phyloP scores from a whole-genome alignment of 495 filamentous ascomycete species.

The Penicillium parvum region DNA sequence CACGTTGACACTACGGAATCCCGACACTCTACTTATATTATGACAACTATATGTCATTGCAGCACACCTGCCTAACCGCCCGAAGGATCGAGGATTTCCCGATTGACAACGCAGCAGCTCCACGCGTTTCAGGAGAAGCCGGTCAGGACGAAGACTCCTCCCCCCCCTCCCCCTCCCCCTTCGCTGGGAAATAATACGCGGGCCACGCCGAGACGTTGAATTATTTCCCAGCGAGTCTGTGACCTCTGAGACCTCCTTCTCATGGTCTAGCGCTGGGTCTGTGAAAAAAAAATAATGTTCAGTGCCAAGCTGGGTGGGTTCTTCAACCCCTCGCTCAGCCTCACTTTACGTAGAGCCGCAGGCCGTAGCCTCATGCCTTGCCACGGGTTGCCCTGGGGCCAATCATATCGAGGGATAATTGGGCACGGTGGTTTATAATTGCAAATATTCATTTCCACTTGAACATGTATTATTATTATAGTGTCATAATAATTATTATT shows the following conservation, averaged over 20 bases:
- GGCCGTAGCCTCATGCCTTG: conserved; percentile 20
- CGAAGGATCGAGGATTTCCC: too few species aligned
- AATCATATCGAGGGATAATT: too few species aligned
- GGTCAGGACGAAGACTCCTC: too few species aligned
- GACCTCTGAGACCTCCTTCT: neutral
- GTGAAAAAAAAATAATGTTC: too few species aligned
- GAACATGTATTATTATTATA: too few species aligned
- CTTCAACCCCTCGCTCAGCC: conserved; percentile 19
- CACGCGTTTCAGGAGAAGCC: conserved; percentile 6
- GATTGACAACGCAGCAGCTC: conserved; percentile 8
- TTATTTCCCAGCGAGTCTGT: conserved; percentile 4
- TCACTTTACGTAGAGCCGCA: conserved; percentile 30
- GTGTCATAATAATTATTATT: too few species aligned
- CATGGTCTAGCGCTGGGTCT: too few species aligned
- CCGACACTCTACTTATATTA: too few species aligned
- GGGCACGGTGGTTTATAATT: too few species aligned
- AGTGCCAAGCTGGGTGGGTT: conserved; percentile 3
- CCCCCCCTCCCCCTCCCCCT: neutral
- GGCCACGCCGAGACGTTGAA: conserved; percentile 19
- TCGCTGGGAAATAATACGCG: conserved; percentile 16
- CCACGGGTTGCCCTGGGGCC: conserved; percentile 2
- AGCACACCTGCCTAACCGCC: conserved; percentile 1
- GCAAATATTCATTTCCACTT: too few species aligned
- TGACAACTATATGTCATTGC: too few species aligned
- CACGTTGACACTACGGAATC: too few species aligned